Conservation (phyloP, 2,329 filamentous ascomycete genomes). For the Pseudogymnoascus sp. region DNA sequence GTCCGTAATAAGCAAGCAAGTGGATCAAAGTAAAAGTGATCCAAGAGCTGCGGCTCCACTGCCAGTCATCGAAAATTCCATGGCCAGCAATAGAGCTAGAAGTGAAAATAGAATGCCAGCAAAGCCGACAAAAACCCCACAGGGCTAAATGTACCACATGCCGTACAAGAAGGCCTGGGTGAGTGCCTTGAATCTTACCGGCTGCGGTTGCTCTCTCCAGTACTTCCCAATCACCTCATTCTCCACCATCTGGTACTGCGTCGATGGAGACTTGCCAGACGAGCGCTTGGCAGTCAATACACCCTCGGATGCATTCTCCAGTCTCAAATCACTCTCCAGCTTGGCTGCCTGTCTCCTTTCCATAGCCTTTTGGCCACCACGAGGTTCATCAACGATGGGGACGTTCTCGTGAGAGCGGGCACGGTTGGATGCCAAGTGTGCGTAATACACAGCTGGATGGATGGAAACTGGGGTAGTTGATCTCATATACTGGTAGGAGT, state of each 20-base stretch:
- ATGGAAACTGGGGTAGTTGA: constrained; percentile 85
- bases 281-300: constrained; percentile 17
- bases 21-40: neutral
- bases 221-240: constrained; percentile 3
- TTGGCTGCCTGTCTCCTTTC: constrained; percentile 20
- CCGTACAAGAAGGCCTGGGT: constrained; percentile 21
- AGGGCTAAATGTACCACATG: constrained; percentile 30
- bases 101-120: neutral
- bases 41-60: neutral
- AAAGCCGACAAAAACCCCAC: neutral
- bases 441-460: constrained; percentile 86
- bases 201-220: constrained; percentile 4
- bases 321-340: constrained; percentile 11
- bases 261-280: constrained; percentile 24
- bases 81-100: neutral
- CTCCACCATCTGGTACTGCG: constrained; percentile 17
- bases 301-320: constrained; percentile 18
- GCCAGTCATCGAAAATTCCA: neutral
- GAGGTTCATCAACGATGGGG: constrained; percentile 38
- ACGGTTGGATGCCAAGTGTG: constrained; percentile 78
- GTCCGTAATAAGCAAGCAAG: constrained; percentile 7
- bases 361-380: constrained; percentile 36
- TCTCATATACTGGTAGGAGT: constrained; percentile 87
- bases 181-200: neutral
- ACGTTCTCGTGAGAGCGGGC: constrained; percentile 64